phyloP scores from a whole-genome alignment of 1,284 basidiomycete genomes.

The Marasmius fiardii region DNA sequence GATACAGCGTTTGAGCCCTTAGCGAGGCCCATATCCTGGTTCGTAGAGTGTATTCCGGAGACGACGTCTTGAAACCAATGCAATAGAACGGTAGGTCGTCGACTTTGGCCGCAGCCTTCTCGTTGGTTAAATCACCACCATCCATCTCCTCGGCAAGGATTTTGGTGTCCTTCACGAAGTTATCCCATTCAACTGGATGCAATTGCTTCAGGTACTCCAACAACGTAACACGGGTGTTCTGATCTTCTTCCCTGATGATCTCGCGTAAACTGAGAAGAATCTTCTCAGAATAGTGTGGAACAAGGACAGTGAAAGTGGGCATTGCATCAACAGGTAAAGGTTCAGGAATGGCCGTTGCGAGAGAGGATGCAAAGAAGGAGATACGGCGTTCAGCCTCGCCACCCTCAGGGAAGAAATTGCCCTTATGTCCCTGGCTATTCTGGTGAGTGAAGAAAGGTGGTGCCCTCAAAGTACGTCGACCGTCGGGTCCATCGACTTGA shows the following conservation, averaged over 20 bases:
- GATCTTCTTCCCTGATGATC: conserved; percentile 96
- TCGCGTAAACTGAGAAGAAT: conserved; percentile 91
- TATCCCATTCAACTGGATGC: conserved; percentile 99
- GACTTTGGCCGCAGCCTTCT: conserved; percentile 70
- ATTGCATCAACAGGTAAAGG: conserved; percentile 93
- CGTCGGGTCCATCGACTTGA: conserved; percentile 84
- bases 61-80: conserved; percentile 99
- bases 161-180: conserved; percentile 99
- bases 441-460: conserved; percentile 96
- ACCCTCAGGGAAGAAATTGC: conserved; percentile 90
- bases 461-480: conserved; percentile 85
- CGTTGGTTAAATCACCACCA: conserved; percentile 58
- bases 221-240: conserved; percentile 91
- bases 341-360: conserved; percentile 91
- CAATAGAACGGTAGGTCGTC: conserved; percentile 99
- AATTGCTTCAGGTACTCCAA: conserved; percentile 98
- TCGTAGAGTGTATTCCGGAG: conserved; percentile 97
- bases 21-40: conserved; percentile 99
- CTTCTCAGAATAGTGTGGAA: conserved; percentile 97
- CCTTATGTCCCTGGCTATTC: conserved; percentile 65
- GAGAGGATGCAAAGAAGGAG: conserved; percentile 94
- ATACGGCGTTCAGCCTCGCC: conserved; percentile 95
- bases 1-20: conserved; percentile 96
- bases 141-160: conserved; percentile 95
- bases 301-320: conserved; percentile 96